Percentiles rank a stretch among this genome's conserved stretches.
These are phyloP conservation scores for Scleroderma bovista DNA, from an alignment of 768 basidiomycete genomes.

Conservation along the genomic window DNA sequence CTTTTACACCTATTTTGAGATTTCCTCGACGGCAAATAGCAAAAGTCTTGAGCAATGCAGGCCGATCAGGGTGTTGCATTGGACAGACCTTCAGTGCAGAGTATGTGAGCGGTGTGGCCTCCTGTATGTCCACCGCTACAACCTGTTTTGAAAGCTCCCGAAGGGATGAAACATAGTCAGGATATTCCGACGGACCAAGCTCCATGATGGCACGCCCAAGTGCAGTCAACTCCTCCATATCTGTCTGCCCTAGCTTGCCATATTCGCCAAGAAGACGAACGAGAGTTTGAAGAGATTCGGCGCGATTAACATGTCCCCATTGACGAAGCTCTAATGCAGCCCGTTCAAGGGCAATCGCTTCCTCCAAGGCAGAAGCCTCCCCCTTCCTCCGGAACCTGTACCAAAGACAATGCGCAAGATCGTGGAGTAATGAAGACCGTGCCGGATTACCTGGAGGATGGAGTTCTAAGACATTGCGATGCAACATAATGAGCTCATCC, in stretches of 20 bases:
- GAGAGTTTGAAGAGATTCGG: background rate
- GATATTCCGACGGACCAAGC: background rate
- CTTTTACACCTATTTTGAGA: too few species aligned
- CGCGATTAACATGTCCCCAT: background rate
- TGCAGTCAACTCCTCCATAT: background rate
- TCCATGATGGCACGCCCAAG: background rate
- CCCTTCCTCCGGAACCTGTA: background rate
- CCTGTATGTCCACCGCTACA: background rate
- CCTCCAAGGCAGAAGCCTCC: background rate
- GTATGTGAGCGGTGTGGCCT: background rate
- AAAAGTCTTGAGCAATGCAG: too few species aligned
- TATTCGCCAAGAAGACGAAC: background rate
- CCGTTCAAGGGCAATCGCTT: background rate
- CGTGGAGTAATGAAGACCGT: background rate
- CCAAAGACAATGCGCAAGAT: background rate
- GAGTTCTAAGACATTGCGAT: background rate
- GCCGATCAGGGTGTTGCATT: background rate
- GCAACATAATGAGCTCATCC: background rate
- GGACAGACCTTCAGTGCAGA: background rate
- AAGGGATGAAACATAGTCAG: background rate
- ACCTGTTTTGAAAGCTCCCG: background rate
- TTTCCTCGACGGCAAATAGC: too few species aligned
- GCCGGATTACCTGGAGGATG: background rate
- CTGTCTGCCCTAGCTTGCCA: background rate
- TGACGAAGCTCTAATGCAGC: background rate